Evolutionary conservation across 176 grass and related monocot species (phyloP).

Genomic region (Avena insularis): DNA sequence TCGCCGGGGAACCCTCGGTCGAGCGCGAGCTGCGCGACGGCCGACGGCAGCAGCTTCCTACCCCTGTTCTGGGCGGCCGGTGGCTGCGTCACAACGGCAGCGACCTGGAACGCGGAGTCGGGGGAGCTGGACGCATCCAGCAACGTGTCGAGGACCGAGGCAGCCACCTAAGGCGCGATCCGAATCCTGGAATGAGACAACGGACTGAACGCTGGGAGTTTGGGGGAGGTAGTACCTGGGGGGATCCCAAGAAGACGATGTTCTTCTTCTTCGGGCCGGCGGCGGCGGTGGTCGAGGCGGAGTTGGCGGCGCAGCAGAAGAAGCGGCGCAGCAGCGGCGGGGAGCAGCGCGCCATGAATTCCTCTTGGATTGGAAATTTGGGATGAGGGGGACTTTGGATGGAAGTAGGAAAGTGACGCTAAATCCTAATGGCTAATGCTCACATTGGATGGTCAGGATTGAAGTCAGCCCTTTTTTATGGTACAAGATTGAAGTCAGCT

Average conservation of each 20-base stretch:
- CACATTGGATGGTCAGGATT: background rate
- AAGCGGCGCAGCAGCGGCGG: slow-evolving; percentile 61
- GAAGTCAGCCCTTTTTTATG: too few relatives aligned
- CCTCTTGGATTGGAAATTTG: slow-evolving; percentile 8
- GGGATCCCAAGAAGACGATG: slow-evolving; percentile 75
- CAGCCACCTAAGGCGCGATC: slow-evolving; percentile 57
- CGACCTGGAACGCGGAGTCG: slow-evolving; percentile 64
- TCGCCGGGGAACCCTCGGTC: slow-evolving; percentile 68
- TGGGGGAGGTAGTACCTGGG: slow-evolving; percentile 46
- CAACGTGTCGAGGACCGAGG: slow-evolving; percentile 72
- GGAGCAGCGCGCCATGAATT: slow-evolving; percentile 48
- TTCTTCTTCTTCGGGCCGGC: slow-evolving; percentile 50
- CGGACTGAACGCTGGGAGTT: slow-evolving; percentile 1
- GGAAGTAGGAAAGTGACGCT: background rate
- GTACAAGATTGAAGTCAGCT: background rate
- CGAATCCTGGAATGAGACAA: slow-evolving; percentile 10
- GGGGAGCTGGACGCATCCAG: slow-evolving; percentile 58
- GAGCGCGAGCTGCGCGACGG: slow-evolving; percentile 70
- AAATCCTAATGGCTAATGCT: background rate
- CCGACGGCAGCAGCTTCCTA: slow-evolving; percentile 76
- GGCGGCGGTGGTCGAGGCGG: slow-evolving; percentile 7
- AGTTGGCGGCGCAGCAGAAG: slow-evolving; percentile 46
- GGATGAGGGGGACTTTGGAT: background rate
- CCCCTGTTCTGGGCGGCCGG: slow-evolving; percentile 65
- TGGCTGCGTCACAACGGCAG: slow-evolving; percentile 82